Evolutionary conservation across 2,329 filamentous ascomycete genomes (phyloP).

Genomic region (Ophiostoma angusticollis): DNA sequence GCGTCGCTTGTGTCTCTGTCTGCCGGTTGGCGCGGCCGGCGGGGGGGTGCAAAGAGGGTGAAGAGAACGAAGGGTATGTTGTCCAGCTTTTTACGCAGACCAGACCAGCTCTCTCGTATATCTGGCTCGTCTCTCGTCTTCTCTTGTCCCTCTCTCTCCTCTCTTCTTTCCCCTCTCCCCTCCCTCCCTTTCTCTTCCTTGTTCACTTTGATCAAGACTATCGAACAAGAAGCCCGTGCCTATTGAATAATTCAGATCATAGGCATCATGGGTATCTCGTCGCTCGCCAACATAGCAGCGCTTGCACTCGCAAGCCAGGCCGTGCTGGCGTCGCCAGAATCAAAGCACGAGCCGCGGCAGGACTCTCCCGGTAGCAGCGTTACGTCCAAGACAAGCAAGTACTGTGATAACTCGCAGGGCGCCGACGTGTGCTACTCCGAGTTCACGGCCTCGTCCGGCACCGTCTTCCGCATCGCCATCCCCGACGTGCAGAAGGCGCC

Average conservation of each 20-base stretch:
- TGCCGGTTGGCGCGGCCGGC: no score
- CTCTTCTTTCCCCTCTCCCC: not conserved
- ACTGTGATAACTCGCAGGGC: constrained; percentile 15
- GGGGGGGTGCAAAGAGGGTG: no score
- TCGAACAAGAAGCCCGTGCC: no score
- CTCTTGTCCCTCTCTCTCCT: not conserved
- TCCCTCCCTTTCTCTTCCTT: no score
- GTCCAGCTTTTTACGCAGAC: no score
- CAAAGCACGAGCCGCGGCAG: not conserved
- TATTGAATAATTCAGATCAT: not conserved
- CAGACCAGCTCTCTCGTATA: no score
- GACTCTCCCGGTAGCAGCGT: no score
- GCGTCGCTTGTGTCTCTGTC: not conserved
- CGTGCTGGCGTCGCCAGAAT: not conserved
- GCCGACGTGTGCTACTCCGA: constrained; percentile 18
- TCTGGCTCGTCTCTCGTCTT: not conserved
- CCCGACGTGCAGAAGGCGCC: constrained; percentile 20
- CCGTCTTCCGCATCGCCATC: constrained; percentile 19
- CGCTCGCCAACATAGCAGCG: not conserved
- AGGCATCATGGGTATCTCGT: not conserved
- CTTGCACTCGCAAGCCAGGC: constrained; percentile 4
- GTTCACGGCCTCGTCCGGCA: constrained; percentile 14
- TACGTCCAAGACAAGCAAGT: constrained; percentile 4
- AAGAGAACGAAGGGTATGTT: not conserved
- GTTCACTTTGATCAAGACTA: not conserved